Conservation (phyloP, 345 rosid species). For the Eucalyptus shirleyi region DNA sequence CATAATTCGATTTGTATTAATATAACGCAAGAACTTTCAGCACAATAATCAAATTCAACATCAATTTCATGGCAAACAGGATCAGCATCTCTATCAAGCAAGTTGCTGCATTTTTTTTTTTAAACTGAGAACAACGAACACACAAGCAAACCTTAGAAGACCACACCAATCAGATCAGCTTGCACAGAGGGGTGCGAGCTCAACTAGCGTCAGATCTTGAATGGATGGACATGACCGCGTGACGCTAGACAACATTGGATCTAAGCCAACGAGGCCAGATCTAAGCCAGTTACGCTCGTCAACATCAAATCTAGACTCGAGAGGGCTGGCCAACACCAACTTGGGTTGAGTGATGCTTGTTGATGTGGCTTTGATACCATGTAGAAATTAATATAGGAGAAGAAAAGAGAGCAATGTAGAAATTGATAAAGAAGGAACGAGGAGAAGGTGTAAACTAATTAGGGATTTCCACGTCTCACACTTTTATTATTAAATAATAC, state of each 20-base stretch:
- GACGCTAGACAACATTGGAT: rapidly evolving
- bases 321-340: background rate
- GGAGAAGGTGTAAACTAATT: too few relatives aligned
- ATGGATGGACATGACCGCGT: background rate
- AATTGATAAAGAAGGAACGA: too few relatives aligned
- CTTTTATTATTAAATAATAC: too few relatives aligned
- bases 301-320: background rate
- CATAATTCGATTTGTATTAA: background rate
- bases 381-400: background rate
- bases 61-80: background rate
- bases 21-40: background rate
- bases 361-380: background rate
- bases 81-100: background rate
- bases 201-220: background rate
- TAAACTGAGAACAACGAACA: background rate
- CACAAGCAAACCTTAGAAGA: background rate
- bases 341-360: background rate
- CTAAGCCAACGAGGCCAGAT: background rate
- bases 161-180: background rate
- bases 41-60: background rate
- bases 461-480: too few relatives aligned
- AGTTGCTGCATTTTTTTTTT: background rate
- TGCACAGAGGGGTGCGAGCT: background rate
- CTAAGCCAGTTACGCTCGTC: too few relatives aligned
- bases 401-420: too few relatives aligned